Evolutionary conservation across 106 monocot genomes (phyloP).

Genomic region (Acorus gramineus): DNA sequence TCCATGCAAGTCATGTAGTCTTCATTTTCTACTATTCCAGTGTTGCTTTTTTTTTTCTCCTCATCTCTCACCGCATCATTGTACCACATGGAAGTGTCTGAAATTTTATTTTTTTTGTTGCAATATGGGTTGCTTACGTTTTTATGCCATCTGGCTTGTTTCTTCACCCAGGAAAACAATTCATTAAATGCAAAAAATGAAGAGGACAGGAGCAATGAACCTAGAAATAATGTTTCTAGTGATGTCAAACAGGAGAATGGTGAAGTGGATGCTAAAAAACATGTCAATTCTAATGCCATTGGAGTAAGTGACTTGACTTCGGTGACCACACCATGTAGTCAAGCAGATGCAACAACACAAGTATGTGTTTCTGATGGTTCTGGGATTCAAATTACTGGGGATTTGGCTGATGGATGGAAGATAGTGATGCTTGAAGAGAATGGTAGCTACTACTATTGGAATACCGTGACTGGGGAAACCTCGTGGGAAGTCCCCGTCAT

Average conservation of each 20-base stretch:
- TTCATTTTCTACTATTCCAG: too few relatives aligned
- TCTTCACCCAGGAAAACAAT: constrained; percentile 21
- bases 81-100: too few relatives aligned
- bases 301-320: constrained; percentile 10
- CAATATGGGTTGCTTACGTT: too few relatives aligned
- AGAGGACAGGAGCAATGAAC: constrained; percentile 5
- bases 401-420: constrained; percentile 67
- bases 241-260: constrained; percentile 10
- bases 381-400: constrained; percentile 30
- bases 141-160: background rate
- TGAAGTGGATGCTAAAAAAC: constrained; percentile 8
- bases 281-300: constrained; percentile 1
- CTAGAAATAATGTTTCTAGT: constrained; percentile 9
- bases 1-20: too few relatives aligned
- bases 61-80: too few relatives aligned
- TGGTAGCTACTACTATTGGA: constrained; percentile 89
- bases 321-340: constrained; percentile 7
- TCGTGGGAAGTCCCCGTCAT: constrained; percentile 76
- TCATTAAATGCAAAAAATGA: constrained; percentile 3
- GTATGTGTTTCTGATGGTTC: constrained; percentile 19
- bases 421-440: constrained; percentile 71
- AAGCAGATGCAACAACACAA: constrained; percentile 12
- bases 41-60: too few relatives aligned
- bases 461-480: constrained; percentile 88
- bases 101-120: too few relatives aligned